These are phyloP conservation scores for Metarhizium brunneum DNA, from an alignment of 2,329 filamentous ascomycete genomes.

Conservation along the genomic window DNA sequence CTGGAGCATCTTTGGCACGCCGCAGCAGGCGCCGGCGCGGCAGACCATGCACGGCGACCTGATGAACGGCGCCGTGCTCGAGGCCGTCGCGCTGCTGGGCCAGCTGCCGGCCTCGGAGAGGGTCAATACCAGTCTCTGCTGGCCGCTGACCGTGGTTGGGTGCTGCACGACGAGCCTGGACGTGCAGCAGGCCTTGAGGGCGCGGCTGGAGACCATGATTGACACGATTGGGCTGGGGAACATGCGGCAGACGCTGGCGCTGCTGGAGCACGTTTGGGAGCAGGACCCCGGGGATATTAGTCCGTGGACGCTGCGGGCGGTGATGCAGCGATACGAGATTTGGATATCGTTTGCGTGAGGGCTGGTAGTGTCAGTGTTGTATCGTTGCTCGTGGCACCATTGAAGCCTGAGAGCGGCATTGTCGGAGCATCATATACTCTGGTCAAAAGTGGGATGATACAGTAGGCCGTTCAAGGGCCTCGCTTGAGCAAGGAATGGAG, in stretches of 20 bases:
- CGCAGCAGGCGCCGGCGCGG: constrained; percentile 12
- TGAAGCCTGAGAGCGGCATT: background rate
- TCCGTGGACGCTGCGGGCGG: constrained; percentile 34
- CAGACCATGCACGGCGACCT: constrained; percentile 14
- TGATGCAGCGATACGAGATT: constrained; percentile 36
- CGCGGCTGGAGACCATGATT: constrained; percentile 24
- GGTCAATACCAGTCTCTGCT: constrained; percentile 31
- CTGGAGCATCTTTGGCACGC: constrained; percentile 23
- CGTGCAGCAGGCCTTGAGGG: constrained; percentile 25
- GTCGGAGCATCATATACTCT: too few relatives aligned
- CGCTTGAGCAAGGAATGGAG: too few relatives aligned
- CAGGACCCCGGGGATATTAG: constrained; percentile 19
- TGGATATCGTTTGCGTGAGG: constrained; percentile 39
- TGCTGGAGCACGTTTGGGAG: constrained; percentile 34
- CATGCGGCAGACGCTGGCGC: constrained; percentile 30
- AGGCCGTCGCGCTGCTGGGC: constrained; percentile 20
- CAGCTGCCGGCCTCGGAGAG: constrained; percentile 22
- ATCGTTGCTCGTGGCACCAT: background rate
- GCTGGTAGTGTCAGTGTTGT: too few relatives aligned
- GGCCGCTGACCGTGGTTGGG: constrained; percentile 28
- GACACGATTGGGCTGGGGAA: constrained; percentile 33
- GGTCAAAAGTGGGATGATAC: too few relatives aligned
- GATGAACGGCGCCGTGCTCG: constrained; percentile 18
- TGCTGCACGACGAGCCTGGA: constrained; percentile 24
- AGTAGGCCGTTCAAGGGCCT: too few relatives aligned